Evolutionary conservation across 345 rosid species (phyloP).

Genomic region (Eucalyptus caleyi): DNA sequence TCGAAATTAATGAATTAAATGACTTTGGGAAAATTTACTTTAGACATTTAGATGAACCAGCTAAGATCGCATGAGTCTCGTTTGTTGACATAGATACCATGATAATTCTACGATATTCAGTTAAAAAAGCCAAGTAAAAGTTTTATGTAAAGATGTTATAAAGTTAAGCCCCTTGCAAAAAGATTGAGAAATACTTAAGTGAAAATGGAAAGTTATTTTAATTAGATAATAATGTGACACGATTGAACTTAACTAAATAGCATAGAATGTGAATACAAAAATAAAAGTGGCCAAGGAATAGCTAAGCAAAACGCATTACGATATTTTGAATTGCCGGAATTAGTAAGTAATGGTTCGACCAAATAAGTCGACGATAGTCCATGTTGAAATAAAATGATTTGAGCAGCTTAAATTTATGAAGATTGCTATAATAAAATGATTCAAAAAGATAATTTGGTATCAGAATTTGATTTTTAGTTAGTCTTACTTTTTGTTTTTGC

Average conservation of each 20-base stretch:
- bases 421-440: neutral
- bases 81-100: neutral
- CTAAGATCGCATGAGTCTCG: neutral
- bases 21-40: neutral
- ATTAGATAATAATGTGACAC: neutral
- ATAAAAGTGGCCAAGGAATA: neutral
- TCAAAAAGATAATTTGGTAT: neutral
- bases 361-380: neutral
- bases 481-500: neutral
- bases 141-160: neutral
- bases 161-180: neutral
- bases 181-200: neutral
- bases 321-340: rapidly evolving
- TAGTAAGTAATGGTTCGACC: neutral
- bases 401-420: neutral
- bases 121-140: neutral
- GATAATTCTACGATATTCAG: neutral
- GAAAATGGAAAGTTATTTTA: neutral
- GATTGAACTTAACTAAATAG: neutral
- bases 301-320: neutral
- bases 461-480: neutral
- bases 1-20: neutral
- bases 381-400: neutral
- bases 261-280: neutral
- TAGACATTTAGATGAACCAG: neutral